Evolutionary conservation across 495 filamentous ascomycete genomes (phyloP).

Genomic region (Neurospora terricola): DNA sequence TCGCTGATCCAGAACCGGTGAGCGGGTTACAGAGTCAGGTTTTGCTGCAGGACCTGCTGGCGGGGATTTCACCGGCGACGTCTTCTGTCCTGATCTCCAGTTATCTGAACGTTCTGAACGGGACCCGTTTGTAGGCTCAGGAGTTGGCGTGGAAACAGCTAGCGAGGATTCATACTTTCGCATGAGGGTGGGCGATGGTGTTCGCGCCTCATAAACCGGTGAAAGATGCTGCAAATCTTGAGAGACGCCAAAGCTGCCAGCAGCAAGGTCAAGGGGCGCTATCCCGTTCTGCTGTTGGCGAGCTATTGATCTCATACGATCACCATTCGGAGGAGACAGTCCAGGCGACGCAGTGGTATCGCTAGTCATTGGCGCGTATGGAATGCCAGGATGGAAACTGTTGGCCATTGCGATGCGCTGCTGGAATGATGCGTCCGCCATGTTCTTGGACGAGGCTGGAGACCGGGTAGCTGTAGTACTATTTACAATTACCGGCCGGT

Average conservation of each 20-base stretch:
- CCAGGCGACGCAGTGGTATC: slow-evolving; percentile 14
- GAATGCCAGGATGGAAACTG: slow-evolving; percentile 8
- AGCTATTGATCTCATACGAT: slow-evolving; percentile 22
- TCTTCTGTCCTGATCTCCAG: slow-evolving; percentile 9
- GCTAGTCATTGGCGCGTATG: slow-evolving; percentile 7
- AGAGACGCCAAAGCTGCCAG: slow-evolving; percentile 19
- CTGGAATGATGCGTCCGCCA: slow-evolving; percentile 18
- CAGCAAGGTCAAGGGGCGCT: slow-evolving; percentile 38
- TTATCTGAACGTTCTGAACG: slow-evolving; percentile 7
- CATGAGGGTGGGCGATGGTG: slow-evolving; percentile 37
- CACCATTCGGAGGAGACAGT: slow-evolving; percentile 11
- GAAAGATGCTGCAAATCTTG: slow-evolving; percentile 40
- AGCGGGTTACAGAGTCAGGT: slow-evolving; percentile 14
- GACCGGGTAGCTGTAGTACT: slow-evolving; percentile 29
- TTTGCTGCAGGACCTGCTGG: slow-evolving; percentile 12
- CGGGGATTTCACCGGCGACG: slow-evolving; percentile 3
- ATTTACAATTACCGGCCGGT: slow-evolving; percentile 40
- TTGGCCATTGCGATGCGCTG: slow-evolving; percentile 20
- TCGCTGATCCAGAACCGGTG: slow-evolving; percentile 21
- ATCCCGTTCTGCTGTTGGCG: slow-evolving; percentile 30
- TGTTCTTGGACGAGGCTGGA: slow-evolving; percentile 6
- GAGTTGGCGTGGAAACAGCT: slow-evolving; percentile 1
- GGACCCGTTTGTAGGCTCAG: slow-evolving; percentile 3
- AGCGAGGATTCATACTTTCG: slow-evolving; percentile 27
- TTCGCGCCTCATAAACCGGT: slow-evolving; percentile 44